phyloP scores from a whole-genome alignment of 805 yeast species.

The Barnettozyma pratensis region DNA sequence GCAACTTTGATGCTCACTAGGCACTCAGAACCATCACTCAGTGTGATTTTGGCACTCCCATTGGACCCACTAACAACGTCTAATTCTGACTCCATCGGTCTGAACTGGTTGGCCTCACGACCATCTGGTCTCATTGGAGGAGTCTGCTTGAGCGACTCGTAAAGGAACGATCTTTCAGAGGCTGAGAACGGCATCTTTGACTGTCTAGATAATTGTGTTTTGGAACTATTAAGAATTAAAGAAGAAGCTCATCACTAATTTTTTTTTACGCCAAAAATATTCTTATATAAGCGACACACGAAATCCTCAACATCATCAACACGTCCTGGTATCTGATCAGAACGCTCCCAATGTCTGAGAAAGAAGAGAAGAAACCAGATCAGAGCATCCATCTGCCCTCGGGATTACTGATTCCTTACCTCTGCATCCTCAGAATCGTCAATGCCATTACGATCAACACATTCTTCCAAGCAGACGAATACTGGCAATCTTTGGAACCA shows the following conservation, averaged over 20 bases:
- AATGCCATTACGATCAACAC: slow-evolving; percentile 65
- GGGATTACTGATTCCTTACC: slow-evolving; percentile 21
- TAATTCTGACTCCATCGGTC: slow-evolving; percentile 81
- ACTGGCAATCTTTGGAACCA: slow-evolving; percentile 88
- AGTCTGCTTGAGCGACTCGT: slow-evolving; percentile 56
- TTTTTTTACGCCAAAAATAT: background rate
- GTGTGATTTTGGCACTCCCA: slow-evolving; percentile 85
- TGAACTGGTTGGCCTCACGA: slow-evolving; percentile 63
- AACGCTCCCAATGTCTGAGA: background rate
- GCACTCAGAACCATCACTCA: slow-evolving; percentile 90
- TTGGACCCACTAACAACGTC: slow-evolving; percentile 82
- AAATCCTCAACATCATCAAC: too few species aligned
- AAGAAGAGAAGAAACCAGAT: background rate
- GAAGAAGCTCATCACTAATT: background rate
- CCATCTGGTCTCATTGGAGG: slow-evolving; percentile 86
- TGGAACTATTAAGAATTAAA: background rate
- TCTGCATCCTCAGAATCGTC: slow-evolving; percentile 43
- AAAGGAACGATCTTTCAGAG: slow-evolving; percentile 70
- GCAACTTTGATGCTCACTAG: slow-evolving; percentile 86
- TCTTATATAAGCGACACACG: too few species aligned
- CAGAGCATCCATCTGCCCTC: too few species aligned
- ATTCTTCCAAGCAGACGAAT: slow-evolving; percentile 95
- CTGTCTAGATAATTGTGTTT: background rate
- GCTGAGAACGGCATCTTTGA: slow-evolving; percentile 59
- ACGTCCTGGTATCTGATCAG: too few species aligned